Percentiles rank a stretch among this genome's conserved stretches.
Conservation (phyloP, 768 basidiomycete species). For the Lactarius akahatsu region DNA sequence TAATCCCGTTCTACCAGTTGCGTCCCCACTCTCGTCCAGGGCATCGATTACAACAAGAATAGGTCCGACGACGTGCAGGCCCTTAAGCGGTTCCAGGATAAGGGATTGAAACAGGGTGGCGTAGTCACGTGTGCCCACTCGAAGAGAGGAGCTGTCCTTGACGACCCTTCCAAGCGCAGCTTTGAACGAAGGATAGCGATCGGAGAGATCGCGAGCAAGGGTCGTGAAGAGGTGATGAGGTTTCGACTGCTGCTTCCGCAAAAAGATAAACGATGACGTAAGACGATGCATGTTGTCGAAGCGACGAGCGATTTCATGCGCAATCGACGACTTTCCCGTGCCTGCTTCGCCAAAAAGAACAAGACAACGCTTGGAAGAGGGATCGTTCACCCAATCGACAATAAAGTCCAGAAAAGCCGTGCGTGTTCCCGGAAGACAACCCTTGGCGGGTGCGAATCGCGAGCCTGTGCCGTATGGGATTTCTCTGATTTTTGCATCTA, state of each 20-base stretch:
- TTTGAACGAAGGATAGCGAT: not conserved
- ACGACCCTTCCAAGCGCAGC: not conserved
- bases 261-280: not conserved
- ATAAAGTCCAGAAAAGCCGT: not conserved
- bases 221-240: not conserved
- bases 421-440: not conserved
- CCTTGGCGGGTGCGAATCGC: not conserved
- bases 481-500: not conserved
- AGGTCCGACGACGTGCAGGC: not conserved
- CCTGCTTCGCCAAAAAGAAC: not conserved
- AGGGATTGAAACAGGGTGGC: not conserved
- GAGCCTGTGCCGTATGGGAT: not conserved
- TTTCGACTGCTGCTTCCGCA: not conserved
- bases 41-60: not conserved
- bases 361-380: not conserved
- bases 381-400: not conserved
- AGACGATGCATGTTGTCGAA: not conserved
- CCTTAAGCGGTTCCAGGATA: not conserved
- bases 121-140: not conserved
- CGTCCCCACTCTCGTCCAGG: slow-evolving; percentile 1
- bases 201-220: not conserved
- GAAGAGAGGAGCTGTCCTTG: not conserved
- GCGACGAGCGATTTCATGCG: not conserved
- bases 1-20: not conserved
- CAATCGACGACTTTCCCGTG: not conserved